Evolutionary conservation across 2,329 filamentous ascomycete species (phyloP), one percentile per base, ranked within the genome.

Genomic region (Pseudogymnoascus destructans): DNA sequence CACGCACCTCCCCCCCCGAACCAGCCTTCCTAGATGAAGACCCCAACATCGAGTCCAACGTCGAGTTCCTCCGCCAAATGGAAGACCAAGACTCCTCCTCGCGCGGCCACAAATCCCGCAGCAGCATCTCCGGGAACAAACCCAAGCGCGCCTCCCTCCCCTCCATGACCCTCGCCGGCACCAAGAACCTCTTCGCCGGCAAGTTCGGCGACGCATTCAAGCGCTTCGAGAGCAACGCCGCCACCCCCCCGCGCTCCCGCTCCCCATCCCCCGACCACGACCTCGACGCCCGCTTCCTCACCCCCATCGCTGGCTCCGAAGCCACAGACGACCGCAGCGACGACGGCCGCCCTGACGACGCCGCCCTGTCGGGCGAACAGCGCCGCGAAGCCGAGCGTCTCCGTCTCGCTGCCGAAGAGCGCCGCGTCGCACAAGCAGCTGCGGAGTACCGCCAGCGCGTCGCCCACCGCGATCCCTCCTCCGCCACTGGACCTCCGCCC

Each of bases 131-230:
- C 3, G 73, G 70, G 49, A 64, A 77, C 55, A 73, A 75, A 21
- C 85, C 74, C 52, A 95, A 95, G 70, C 80, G 87, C 9, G 78
- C 84, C 1, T 93, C 88, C 69, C 72, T 95, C 62, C 79, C 80
- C 10, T 80, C 78, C 1, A 78, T 86, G 58, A 83, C 85, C 0
- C 72, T 89, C 15, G 82, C 86, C 5, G 83, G 82, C 36, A 87
- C 86, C 23, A 95, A 93, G 71, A 88, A 82, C 59, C 82, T 95
- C 35, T 76, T 96, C n/a, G 85, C 84, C 4, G 88, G 90, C 21
- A 89, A 86, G 64, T 96, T 97, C 69, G 89, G 91, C 0, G 91
- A 96, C 66, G 91, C 92, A 2, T 96, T 97, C 73, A 89, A 92
- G 67, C 81, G 87, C 5, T 97, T 97, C 64, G 93, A 98, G 70